Conservation (phyloP, 2,329 filamentous ascomycete genomes). For the Cordyceps cateniannulata region DNA sequence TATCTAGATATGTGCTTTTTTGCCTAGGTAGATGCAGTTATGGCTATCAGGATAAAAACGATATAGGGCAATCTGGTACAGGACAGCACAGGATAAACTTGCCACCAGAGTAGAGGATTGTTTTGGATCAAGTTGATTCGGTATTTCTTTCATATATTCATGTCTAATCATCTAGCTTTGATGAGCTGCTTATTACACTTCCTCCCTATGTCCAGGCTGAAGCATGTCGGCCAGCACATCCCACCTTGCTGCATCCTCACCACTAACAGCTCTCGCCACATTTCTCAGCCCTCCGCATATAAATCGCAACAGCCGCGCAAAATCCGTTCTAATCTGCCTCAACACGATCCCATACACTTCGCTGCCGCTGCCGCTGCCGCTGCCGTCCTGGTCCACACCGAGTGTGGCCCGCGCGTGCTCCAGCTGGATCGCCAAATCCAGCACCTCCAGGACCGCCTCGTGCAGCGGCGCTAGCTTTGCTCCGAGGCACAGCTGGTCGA, state of each 20-base stretch:
- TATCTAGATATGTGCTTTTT: neutral
- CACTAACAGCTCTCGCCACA: conserved; percentile 61
- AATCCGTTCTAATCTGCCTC: conserved; percentile 48
- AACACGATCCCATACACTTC: conserved; percentile 44
- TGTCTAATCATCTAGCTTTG: no score
- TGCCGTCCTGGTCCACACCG: conserved; percentile 28
- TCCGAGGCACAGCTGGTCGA: conserved; percentile 59
- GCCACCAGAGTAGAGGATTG: neutral
- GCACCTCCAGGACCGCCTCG: conserved; percentile 59
- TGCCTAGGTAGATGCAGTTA: neutral
- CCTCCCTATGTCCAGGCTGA: conserved; percentile 31
- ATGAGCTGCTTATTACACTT: neutral
- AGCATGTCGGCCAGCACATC: conserved; percentile 70
- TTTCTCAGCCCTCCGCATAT: conserved; percentile 62
- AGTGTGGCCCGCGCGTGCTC: conserved; percentile 39
- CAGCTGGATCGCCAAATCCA: conserved; percentile 64
- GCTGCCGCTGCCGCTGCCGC: conserved; percentile 20
- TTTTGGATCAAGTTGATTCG: neutral
- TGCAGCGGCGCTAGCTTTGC: conserved; percentile 59
- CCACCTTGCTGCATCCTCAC: conserved; percentile 52
- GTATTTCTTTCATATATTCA: neutral
- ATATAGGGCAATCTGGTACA: neutral
- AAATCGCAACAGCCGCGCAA: conserved; percentile 57
- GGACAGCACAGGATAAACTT: neutral
- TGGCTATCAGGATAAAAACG: neutral